A percentile compares a stretch with the other conserved stretches of the same genome.
Conservation (phyloP, 441 rosid species). For the Populus hybrid region DNA sequence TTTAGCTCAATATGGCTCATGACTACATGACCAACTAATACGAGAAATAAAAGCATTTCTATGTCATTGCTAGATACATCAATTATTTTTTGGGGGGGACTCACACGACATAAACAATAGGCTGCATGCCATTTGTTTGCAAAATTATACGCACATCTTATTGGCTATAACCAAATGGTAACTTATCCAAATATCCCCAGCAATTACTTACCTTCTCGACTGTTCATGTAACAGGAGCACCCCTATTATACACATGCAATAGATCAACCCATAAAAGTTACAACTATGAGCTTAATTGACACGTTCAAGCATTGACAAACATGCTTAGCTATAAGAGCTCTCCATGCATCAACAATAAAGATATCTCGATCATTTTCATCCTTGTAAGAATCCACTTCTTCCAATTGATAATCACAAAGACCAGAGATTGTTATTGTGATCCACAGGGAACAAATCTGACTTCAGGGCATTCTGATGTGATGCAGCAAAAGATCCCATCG, state of each 20-base stretch:
- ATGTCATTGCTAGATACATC: not conserved
- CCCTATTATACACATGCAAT: not conserved
- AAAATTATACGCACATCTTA: not conserved
- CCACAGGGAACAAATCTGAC: not conserved
- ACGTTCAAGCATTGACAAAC: slow-evolving; percentile 2
- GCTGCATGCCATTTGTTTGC: not conserved
- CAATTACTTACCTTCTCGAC: slow-evolving; percentile 11
- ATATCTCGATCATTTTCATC: not conserved
- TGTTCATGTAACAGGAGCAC: not conserved
- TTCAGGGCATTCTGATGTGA: not conserved
- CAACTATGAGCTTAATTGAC: not conserved
- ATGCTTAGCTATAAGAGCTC: not conserved
- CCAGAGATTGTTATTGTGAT: not conserved
- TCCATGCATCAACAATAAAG: not conserved
- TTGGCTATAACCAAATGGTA: not conserved
- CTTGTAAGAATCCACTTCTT: not conserved
- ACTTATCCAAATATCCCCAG: not conserved
- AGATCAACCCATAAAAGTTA: not conserved
- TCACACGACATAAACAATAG: not conserved
- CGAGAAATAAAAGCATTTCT: not conserved
- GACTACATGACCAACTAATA: not conserved
- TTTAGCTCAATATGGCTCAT: not conserved
- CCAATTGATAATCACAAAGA: not conserved
- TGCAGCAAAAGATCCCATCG: not conserved
- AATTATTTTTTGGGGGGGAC: not conserved